These are phyloP conservation scores for Raddia guianensis DNA, from an alignment of 176 grass and related monocot genomes.

Conservation along the genomic window DNA sequence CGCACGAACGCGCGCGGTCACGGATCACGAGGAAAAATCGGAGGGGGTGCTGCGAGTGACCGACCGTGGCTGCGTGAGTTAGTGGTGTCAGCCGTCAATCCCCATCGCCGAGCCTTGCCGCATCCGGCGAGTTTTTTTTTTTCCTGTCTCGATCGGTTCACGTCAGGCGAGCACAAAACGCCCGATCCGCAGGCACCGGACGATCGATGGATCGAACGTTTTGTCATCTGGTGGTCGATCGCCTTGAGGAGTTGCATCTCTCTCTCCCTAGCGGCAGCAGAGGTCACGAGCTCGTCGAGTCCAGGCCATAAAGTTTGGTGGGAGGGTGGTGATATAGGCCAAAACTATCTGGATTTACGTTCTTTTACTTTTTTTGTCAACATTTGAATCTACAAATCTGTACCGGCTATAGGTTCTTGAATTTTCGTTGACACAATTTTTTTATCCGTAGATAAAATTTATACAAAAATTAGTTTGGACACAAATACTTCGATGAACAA, in stretches of 20 bases:
- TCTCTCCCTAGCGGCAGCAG: neutral
- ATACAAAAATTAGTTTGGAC: no score
- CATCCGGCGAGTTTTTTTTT: neutral
- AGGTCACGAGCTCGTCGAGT: neutral
- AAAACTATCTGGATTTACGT: no score
- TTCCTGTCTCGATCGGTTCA: conserved; percentile 12
- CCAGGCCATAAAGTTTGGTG: no score
- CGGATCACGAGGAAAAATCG: conserved; percentile 16
- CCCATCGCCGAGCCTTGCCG: neutral
- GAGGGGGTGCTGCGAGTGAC: neutral
- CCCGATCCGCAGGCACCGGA: neutral
- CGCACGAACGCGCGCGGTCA: neutral
- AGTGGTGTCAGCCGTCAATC: conserved; percentile 44
- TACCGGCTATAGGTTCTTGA: no score
- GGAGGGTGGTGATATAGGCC: no score
- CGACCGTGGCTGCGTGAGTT: conserved; percentile 36
- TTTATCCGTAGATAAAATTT: no score
- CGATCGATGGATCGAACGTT: neutral
- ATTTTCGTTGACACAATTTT: no score
- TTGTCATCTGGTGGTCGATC: neutral
- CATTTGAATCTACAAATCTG: no score
- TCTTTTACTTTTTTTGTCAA: no score
- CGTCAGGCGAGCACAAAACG: neutral
- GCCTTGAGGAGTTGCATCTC: neutral
- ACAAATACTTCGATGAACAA: no score